Base-by-base conservation (phyloP, 495 filamentous ascomycete species). In the Aspergillus bridgeri region DNA sequence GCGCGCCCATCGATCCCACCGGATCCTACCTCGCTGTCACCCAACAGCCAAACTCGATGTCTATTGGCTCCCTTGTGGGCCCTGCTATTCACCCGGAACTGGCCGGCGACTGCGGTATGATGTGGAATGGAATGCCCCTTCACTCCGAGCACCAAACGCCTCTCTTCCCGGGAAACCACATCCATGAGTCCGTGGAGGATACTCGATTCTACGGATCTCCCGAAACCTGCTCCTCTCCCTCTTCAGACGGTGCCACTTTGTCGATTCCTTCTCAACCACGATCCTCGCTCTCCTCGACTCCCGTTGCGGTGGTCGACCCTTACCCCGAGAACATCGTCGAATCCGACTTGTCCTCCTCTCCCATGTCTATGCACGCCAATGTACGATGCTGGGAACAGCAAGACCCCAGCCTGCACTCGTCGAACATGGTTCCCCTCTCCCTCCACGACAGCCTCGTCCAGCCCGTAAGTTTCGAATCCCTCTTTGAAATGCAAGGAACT, bases 161-260 rank as follows among this genome's bases (percentile, higher is more conserved):
- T 48, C 43, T 77, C 17, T 73, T 71, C 49, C 71, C 69, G 17
- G 64, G 62, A 51, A 51, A 53, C 45, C 74, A 71, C 6, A 64
- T 77, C 24, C 72, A 69, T 42, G 73, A 79, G 43, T 64, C 72
- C 3, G 60, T 65, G 1, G 74, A 77, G 46, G 75, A 77, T 53
- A 68, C 65, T 45, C 69, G 70, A 13, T 77, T 75, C 61, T 79
- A 77, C 58, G 74, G 74, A 2, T 72, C 72, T 23, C 72, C 75
- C 33, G 75, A 79, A 58, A 69, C 74, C 47, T 79, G 75, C 60
- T 66, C 74, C 5, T 77, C 75, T 22, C 75, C 75, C 49, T 64
- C 69, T 2, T 79, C 75, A 0, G 74, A 77, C 45, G 65, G 64
- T 33, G 66, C 68, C 20, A 64, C 72, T 33, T 69, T 67, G 20